Percentiles rank a stretch among this genome's conserved stretches.
Evolutionary conservation across 2,329 filamentous ascomycete genomes (phyloP).

Genomic region (Epichloe uncinata): DNA sequence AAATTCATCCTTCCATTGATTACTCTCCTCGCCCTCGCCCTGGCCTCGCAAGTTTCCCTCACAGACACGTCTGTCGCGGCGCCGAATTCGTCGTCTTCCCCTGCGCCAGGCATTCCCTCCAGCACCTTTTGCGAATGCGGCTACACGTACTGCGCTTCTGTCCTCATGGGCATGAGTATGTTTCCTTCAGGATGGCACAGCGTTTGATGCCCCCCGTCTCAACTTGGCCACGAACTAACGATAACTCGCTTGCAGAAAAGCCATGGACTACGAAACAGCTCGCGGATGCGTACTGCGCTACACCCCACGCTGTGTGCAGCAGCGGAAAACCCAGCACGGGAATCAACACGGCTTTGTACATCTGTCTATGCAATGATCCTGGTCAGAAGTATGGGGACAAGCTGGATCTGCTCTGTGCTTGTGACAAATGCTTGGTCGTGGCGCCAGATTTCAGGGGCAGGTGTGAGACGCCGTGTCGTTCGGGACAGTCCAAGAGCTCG

Average conservation of each 20-base stretch:
- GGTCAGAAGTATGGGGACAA: slow-evolving; percentile 20
- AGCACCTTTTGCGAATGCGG: slow-evolving; percentile 27
- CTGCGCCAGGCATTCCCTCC: slow-evolving; percentile 10
- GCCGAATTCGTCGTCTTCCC: slow-evolving; percentile 1
- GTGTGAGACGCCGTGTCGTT: slow-evolving; percentile 23
- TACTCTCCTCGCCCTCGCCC: slow-evolving; percentile 11
- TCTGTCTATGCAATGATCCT: slow-evolving; percentile 23
- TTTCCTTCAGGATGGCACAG: background rate
- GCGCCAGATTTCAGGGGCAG: slow-evolving; percentile 26
- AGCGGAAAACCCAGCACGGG: slow-evolving; percentile 17
- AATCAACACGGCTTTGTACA: slow-evolving; percentile 21
- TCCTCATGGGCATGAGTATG: slow-evolving; percentile 24
- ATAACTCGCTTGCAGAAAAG: slow-evolving; percentile 12
- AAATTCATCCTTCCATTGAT: slow-evolving; percentile 10
- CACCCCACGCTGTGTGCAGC: slow-evolving; percentile 21
- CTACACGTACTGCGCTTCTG: slow-evolving; percentile 28
- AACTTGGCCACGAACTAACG: too few species aligned
- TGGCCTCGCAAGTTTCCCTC: slow-evolving; percentile 9
- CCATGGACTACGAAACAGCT: slow-evolving; percentile 22
- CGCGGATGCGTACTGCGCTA: slow-evolving; percentile 23
- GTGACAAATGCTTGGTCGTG: slow-evolving; percentile 25
- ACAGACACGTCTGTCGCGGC: background rate
- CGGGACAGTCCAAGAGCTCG: slow-evolving; percentile 8
- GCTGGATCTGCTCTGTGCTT: slow-evolving; percentile 26
- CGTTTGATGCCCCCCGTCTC: too few species aligned